Conservation (phyloP, 345 rosid species). For the Melaleuca quinquenervia region DNA sequence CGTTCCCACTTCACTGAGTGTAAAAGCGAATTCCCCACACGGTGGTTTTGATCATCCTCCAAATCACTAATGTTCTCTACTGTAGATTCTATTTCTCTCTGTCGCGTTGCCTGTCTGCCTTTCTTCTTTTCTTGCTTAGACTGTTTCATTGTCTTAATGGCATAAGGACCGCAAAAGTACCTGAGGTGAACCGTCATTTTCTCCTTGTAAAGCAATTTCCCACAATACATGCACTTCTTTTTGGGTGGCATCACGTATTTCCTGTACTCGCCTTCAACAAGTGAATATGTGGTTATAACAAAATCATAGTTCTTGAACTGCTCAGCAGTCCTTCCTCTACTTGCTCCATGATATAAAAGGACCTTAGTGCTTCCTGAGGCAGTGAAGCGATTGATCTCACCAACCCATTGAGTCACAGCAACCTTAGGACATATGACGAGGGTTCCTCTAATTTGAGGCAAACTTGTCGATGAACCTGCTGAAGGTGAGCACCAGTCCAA, state of each 20-base stretch:
- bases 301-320: conserved; percentile 65
- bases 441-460: conserved; percentile 32
- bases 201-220: conserved; percentile 38
- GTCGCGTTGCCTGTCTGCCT: conserved; percentile 4
- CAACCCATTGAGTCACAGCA: conserved; percentile 91
- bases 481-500: neutral
- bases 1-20: conserved; percentile 83
- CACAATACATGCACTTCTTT: conserved; percentile 53
- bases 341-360: conserved; percentile 71
- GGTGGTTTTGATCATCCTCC: conserved; percentile 16
- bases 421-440: conserved; percentile 91
- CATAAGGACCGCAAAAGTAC: conserved; percentile 75
- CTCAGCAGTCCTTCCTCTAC: conserved; percentile 40
- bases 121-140: conserved; percentile 72
- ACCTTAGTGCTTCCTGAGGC: conserved; percentile 68
- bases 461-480: conserved; percentile 20
- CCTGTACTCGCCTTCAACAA: conserved; percentile 73
- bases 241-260: conserved; percentile 60
- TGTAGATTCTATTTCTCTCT: conserved; percentile 8
- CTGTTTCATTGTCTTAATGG: conserved; percentile 66
- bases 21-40: conserved; percentile 41
- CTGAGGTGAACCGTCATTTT: conserved; percentile 41
- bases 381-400: conserved; percentile 72
- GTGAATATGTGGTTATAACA: conserved; percentile 78
- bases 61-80: neutral